Percentiles rank a stretch among this genome's conserved stretches.
phyloP scores from a whole-genome alignment of 1,284 basidiomycete species.

The Pseudozyma tsukubaensis region DNA sequence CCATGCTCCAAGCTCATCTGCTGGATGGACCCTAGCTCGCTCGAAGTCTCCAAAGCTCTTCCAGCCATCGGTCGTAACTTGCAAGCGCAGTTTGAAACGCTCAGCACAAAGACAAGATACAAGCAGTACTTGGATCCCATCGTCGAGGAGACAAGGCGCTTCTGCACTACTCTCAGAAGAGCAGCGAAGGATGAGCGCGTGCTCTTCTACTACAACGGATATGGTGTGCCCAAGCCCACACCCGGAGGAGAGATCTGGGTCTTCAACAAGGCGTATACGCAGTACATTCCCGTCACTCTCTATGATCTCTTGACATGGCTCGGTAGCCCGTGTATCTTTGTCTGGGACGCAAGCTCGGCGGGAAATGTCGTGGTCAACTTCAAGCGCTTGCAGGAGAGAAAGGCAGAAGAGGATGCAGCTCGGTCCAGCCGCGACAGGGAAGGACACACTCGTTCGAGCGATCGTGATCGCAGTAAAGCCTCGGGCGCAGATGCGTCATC shows the following conservation, averaged over 20 bases:
- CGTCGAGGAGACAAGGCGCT: slow-evolving; percentile 91
- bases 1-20: slow-evolving; percentile 95
- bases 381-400: slow-evolving; percentile 83
- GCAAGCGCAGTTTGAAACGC: slow-evolving; percentile 93
- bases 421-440: slow-evolving; percentile 69
- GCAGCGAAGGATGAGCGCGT: slow-evolving; percentile 93
- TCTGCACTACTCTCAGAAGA: slow-evolving; percentile 85
- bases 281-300: slow-evolving; percentile 96
- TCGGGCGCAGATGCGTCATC: slow-evolving; percentile 12
- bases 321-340: slow-evolving; percentile 90
- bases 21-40: slow-evolving; percentile 93
- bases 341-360: slow-evolving; percentile 98
- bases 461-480: slow-evolving; percentile 26
- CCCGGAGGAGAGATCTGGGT: slow-evolving; percentile 98
- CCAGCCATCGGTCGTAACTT: slow-evolving; percentile 86
- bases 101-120: slow-evolving; percentile 77
- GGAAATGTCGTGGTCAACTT: slow-evolving; percentile 93
- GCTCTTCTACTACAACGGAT: slow-evolving; percentile 98
- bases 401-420: slow-evolving; percentile 79
- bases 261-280: slow-evolving; percentile 96
- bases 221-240: slow-evolving; percentile 96
- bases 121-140: slow-evolving; percentile 86
- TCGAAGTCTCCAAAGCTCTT: slow-evolving; percentile 73
- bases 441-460: slow-evolving; percentile 18
- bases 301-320: slow-evolving; percentile 90